phyloP scores from a whole-genome alignment of 768 basidiomycete species.

The Albatrellus ellisii region DNA sequence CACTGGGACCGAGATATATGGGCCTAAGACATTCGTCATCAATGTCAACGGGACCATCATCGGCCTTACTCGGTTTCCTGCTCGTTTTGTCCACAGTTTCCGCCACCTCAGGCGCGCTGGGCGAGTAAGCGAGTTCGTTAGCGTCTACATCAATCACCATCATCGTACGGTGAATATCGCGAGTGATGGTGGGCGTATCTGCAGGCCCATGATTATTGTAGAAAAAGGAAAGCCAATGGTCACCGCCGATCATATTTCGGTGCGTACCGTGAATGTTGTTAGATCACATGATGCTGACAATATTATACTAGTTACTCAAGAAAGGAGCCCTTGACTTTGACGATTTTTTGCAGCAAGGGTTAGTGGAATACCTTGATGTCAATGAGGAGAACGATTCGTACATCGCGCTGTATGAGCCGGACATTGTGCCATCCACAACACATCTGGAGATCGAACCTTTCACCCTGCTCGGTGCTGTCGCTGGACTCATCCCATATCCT shows the following conservation, averaged over 20 bases:
- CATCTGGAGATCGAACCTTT: slow-evolving; percentile 99
- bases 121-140: slow-evolving; percentile 90
- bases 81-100: slow-evolving; percentile 81
- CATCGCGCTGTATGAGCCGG: slow-evolving; percentile 87
- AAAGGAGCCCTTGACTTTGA: slow-evolving; percentile 73
- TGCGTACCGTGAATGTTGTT: slow-evolving; percentile 24
- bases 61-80: slow-evolving; percentile 78
- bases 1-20: slow-evolving; percentile 93
- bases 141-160: slow-evolving; percentile 92
- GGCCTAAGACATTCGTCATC: slow-evolving; percentile 84
- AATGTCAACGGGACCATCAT: slow-evolving; percentile 96
- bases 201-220: slow-evolving; percentile 94
- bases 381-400: slow-evolving; percentile 98
- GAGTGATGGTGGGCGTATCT: slow-evolving; percentile 94
- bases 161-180: slow-evolving; percentile 93
- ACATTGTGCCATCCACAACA: slow-evolving; percentile 73
- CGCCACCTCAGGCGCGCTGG: slow-evolving; percentile 87
- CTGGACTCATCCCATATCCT: slow-evolving; percentile 96
- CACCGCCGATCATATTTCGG: slow-evolving; percentile 64
- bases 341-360: slow-evolving; percentile 81
- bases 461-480: slow-evolving; percentile 93
- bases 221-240: slow-evolving; percentile 71
- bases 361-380: slow-evolving; percentile 97
- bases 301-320: slow-evolving; percentile 53
- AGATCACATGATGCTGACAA: slow-evolving; percentile 5